phyloP scores from a whole-genome alignment of 169 alveolate species.

The Besnoitia besnoiti region DNA sequence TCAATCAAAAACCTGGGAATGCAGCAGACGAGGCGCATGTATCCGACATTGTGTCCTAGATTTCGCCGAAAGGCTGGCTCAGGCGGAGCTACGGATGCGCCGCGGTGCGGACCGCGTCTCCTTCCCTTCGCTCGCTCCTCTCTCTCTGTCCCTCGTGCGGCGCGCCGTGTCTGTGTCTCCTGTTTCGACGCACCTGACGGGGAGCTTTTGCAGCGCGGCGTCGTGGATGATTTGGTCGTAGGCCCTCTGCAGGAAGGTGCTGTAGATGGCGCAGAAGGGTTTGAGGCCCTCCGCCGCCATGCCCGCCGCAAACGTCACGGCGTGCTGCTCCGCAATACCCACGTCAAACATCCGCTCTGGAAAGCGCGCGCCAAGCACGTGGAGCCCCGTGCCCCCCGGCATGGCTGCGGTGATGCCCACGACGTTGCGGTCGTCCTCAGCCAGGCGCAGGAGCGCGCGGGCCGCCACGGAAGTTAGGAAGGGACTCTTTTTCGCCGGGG shows the following conservation, averaged over 20 bases:
- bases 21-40: no score
- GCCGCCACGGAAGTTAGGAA: constrained; percentile 79
- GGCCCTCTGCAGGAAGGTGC: constrained; percentile 90
- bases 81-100: no score
- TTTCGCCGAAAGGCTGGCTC: no score
- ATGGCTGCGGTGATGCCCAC: constrained; percentile 85
- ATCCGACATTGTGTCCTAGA: no score
- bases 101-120: no score
- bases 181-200: constrained; percentile 71
- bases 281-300: constrained; percentile 82
- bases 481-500: constrained; percentile 4
- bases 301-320: constrained; percentile 88
- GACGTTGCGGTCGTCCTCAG: constrained; percentile 73
- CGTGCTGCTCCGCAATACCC: constrained; percentile 91
- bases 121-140: no score
- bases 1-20: constrained; percentile 73
- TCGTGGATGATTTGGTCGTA: constrained; percentile 86
- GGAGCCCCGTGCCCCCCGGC: constrained; percentile 89
- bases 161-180: no score
- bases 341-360: constrained; percentile 87
- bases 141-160: no score
- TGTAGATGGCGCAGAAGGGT: constrained; percentile 82
- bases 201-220: constrained; percentile 80
- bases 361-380: constrained; percentile 72
- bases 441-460: constrained; percentile 75